Conservation (phyloP, 2,329 filamentous ascomycete genomes). For the Bisporella sp. region DNA sequence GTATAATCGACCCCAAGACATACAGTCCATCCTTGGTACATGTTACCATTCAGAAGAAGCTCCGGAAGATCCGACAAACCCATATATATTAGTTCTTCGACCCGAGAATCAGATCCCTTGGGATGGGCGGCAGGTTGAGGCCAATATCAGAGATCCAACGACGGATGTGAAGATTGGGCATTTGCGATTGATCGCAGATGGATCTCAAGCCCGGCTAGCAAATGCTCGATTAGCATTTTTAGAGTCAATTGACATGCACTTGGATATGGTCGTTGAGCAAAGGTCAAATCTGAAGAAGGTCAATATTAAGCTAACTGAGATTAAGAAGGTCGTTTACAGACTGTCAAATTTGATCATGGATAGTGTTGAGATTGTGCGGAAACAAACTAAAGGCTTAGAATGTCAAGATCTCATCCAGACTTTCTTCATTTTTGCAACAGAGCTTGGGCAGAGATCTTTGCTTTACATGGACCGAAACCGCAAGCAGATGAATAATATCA, state of each 20-base stretch:
- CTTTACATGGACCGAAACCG: slow-evolving; percentile 95
- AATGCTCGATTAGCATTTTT: slow-evolving; percentile 74
- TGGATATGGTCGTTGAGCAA: slow-evolving; percentile 87
- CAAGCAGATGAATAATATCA: slow-evolving; percentile 94
- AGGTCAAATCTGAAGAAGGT: slow-evolving; percentile 90
- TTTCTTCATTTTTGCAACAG: slow-evolving; percentile 97
- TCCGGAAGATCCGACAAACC: slow-evolving; percentile 68
- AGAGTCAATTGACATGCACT: slow-evolving; percentile 71
- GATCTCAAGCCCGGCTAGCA: slow-evolving; percentile 69
- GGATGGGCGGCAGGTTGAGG: slow-evolving; percentile 69
- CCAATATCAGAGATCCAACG: slow-evolving; percentile 68
- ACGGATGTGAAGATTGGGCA: slow-evolving; percentile 84
- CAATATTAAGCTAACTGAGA: slow-evolving; percentile 83
- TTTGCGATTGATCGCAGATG: slow-evolving; percentile 80
- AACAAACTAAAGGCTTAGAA: slow-evolving; percentile 74
- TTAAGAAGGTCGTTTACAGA: slow-evolving; percentile 92
- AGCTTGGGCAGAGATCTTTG: slow-evolving; percentile 91
- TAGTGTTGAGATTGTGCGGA: slow-evolving; percentile 86
- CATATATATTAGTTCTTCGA: slow-evolving; percentile 78
- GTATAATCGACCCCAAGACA: slow-evolving; percentile 68
- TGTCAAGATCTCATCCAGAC: slow-evolving; percentile 96
- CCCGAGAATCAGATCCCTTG: slow-evolving; percentile 75
- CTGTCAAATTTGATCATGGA: slow-evolving; percentile 98
- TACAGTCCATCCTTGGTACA: slow-evolving; percentile 78
- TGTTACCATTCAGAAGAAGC: slow-evolving; percentile 65